A percentile compares a stretch with the other conserved stretches of the same genome.
Conservation (phyloP, 164 flowering plant species). For the Santalum album region DNA sequence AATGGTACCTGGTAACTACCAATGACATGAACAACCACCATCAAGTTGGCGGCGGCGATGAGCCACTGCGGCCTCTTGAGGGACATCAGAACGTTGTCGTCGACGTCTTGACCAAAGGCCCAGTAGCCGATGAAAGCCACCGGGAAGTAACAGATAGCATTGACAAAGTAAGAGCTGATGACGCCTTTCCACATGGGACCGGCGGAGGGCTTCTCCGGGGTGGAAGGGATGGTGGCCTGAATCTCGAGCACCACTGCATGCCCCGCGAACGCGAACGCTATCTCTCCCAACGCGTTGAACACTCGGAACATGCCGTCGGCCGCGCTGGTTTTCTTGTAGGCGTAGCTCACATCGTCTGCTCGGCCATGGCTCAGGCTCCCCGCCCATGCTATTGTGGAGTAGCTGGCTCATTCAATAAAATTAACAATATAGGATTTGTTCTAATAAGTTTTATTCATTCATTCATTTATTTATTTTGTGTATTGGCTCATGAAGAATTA, state of each 20-base stretch:
- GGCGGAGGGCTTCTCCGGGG: slow-evolving; percentile 76
- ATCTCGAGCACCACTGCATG: slow-evolving; percentile 82
- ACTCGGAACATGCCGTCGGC: slow-evolving; percentile 63
- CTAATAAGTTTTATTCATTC: too few species aligned
- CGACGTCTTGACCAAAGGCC: slow-evolving; percentile 80
- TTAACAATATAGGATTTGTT: too few species aligned
- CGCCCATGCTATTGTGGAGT: slow-evolving; percentile 88
- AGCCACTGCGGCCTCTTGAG: slow-evolving; percentile 76
- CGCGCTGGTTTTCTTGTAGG: slow-evolving; percentile 46
- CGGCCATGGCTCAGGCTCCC: slow-evolving; percentile 50
- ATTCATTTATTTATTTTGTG: too few species aligned
- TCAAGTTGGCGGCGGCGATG: slow-evolving; percentile 80
- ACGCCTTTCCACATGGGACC: slow-evolving; percentile 86
- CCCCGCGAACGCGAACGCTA: slow-evolving; percentile 84
- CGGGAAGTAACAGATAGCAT: slow-evolving; percentile 80
- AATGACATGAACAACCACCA: slow-evolving; percentile 91
- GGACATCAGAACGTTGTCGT: slow-evolving; percentile 60
- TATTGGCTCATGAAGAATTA: too few species aligned
- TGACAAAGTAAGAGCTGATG: slow-evolving; percentile 50
- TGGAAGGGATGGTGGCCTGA: slow-evolving; percentile 90
- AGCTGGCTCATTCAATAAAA: slow-evolving; percentile 30
- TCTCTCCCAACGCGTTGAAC: slow-evolving; percentile 77
- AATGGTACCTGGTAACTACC: slow-evolving; percentile 98
- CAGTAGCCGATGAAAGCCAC: slow-evolving; percentile 83
- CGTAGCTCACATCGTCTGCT: slow-evolving; percentile 58